Evolutionary conservation across 129 eudicot species (phyloP), one percentile per base, ranked within the genome.

Genomic region (Flaveria ramosissima): DNA sequence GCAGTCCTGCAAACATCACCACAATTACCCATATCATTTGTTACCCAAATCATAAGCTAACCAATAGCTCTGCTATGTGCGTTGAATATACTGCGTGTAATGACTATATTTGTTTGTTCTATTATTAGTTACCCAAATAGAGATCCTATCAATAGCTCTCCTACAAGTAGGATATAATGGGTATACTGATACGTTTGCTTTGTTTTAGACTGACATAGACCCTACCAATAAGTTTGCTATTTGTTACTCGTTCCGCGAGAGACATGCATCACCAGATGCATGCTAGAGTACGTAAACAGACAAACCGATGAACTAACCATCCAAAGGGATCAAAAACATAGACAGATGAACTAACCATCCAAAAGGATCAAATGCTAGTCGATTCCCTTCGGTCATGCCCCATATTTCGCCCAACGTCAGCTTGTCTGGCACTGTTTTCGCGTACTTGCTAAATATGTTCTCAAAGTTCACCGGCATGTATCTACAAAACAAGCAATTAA

Each of bases 381-480:
- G 80, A n/a, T 88, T 86, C 51, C 86, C 96, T 69, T 92, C 94
- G 0, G 96, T 92, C 98, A 92, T 92, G 57, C 76, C 81, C 98
- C 98, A 92, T 32, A 92, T 74, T 78, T 92, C 98, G 17, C 90
- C 78, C 1, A 79, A 61, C 17, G 90, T 82, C 9, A 92, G 89
- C 78, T 92, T 92, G 48, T 88, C 96, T 0, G 96, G 94, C 21
- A 81, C 78, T 1, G 96, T 88, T 7, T 78, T 80, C 0, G 91
- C 98, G 36, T 89, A 89, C 86, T 89, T 90, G 91, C 92, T 93
- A 75, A 93, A 90, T 14, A 87, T 77, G 82, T 89, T 93, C 92
- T 93, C 98, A 13, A 93, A 79, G 84, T 91, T 55, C 64, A 79
- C 86, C 0, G 96, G 98, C 69, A 82, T 17, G 70, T 75, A 93